Base-by-base conservation (phyloP, 2,329 filamentous ascomycete genomes). In the Trichoderma sp. region DNA sequence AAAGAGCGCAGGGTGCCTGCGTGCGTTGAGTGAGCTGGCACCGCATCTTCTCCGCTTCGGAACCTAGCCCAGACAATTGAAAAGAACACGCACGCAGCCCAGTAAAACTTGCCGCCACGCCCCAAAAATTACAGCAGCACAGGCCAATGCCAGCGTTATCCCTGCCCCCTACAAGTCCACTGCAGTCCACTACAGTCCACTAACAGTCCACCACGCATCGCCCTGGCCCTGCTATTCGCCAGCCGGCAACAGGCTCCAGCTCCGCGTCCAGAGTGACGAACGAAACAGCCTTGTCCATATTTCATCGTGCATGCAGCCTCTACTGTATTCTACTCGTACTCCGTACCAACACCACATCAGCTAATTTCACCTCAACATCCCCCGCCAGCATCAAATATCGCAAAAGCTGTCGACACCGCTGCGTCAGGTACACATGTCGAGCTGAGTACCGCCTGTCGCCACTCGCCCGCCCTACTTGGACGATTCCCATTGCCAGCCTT, bases 241-340 rank as follows among this genome's bases (percentile, higher is more conserved):
- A 58, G 57, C 64, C 21, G 57, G 24, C 36, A 24, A 34, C 53
- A 6, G 63, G 53, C 70, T 21, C 70, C 64, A 68, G 70, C 70
- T 72, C 70, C 56, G 58, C 70, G 43, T 24, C 14, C 63, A 21
- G 53, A n/a, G 39, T 71, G 61, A 65, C 61, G 60, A 67, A 56
- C 63, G 43, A 64, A 71, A 30, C 69, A 39, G 69, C 69, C 69
- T 71, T 58, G 69, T 26, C 39, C 18, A 57, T 21, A 57, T 67
- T 67, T 28, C 64, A 57, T 65, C 62, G 62, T 65, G 39, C 62
- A 34, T 66, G n/a, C 47, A 64, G n/a, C 43, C 63, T 56, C 34
- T 36, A 34, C 43, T 21, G 26, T 4, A 24, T 21, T 18, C n/a
- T 66, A 24, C 28, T 43, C 47, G 9, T 66, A 24, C 28, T 43